phyloP scores from a whole-genome alignment of 2,329 filamentous ascomycete species.

The Passalora sequoiae region DNA sequence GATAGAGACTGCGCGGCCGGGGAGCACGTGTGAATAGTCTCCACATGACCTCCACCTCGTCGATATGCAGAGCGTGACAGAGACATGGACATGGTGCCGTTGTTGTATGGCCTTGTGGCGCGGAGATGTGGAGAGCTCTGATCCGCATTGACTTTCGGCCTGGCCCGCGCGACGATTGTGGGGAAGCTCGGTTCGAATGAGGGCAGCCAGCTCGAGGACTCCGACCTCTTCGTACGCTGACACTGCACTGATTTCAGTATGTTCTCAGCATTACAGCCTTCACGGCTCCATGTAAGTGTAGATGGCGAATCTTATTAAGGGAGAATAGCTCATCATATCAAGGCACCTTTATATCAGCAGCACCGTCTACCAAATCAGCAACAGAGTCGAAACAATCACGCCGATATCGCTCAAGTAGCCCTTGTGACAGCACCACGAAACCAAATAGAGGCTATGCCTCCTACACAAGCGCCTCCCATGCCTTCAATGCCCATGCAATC shows the following conservation, averaged over 20 bases:
- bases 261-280: constrained; percentile 16
- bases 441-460: constrained; percentile 50
- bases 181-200: too few species aligned
- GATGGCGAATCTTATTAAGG: too few species aligned
- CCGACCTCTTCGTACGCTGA: background rate
- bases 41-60: constrained; percentile 7
- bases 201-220: too few species aligned
- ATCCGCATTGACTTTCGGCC: constrained; percentile 13
- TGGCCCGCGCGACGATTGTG: constrained; percentile 1
- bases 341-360: too few species aligned
- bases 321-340: too few species aligned
- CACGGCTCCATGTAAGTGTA: constrained; percentile 14
- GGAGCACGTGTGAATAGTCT: background rate
- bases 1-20: constrained; percentile 17
- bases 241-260: constrained; percentile 7
- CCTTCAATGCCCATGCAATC: constrained; percentile 8
- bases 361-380: constrained; percentile 25
- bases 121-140: too few species aligned
- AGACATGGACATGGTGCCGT: background rate
- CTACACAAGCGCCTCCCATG: constrained; percentile 11
- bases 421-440: constrained; percentile 31
- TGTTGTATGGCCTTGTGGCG: too few species aligned
- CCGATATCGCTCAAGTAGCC: constrained; percentile 23
- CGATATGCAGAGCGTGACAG: background rate
- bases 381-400: constrained; percentile 26